Percentiles rank a stretch among this genome's conserved stretches.
Evolutionary conservation across 2,329 filamentous ascomycete species (phyloP).

Genomic region (Coniochaeta prunicola): DNA sequence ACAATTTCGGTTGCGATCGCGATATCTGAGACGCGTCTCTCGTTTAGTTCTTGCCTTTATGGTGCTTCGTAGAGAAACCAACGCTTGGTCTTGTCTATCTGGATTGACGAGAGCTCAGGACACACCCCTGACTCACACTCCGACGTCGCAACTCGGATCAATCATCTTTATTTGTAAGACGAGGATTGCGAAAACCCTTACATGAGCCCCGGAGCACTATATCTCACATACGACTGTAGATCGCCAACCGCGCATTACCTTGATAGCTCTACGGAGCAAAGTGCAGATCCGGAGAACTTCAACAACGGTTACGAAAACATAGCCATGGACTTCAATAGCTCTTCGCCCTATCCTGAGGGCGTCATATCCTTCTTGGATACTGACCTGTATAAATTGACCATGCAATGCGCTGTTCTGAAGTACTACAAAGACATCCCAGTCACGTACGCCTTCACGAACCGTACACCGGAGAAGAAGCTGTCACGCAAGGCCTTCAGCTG

Average conservation of each 20-base stretch:
- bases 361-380: constrained; percentile 79
- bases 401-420: constrained; percentile 95
- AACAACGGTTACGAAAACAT: background rate
- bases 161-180: background rate
- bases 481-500: constrained; percentile 77
- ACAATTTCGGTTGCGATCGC: background rate
- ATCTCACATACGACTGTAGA: background rate
- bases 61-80: background rate
- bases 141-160: background rate
- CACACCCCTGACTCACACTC: background rate
- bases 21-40: background rate
- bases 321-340: constrained; percentile 58
- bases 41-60: background rate
- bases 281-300: background rate
- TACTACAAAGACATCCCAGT: constrained; percentile 80
- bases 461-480: constrained; percentile 88
- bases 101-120: background rate
- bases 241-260: background rate
- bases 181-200: constrained; percentile 1
- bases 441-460: constrained; percentile 90
- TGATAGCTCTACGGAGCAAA: background rate
- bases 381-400: constrained; percentile 90
- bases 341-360: constrained; percentile 63
- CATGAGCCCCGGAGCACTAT: background rate
- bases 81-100: background rate